Evolutionary conservation across 306 rosid genomes (phyloP), one percentile per base, ranked within the genome.

Genomic region (Elaeagnus macrophylla): DNA sequence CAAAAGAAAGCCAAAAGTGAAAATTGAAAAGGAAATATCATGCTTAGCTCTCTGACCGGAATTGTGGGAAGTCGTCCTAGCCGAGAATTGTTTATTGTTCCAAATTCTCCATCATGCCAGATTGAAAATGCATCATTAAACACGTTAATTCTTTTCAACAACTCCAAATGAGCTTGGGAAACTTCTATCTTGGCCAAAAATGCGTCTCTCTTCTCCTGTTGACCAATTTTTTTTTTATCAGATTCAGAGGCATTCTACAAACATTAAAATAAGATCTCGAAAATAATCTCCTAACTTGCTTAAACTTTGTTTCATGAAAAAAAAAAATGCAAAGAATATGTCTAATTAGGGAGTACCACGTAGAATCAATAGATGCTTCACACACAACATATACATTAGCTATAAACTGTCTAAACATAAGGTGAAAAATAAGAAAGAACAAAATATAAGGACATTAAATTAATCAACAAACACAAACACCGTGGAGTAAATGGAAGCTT

Each of bases 141-240:
- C 45, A 91, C 96, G 57, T 91, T 91, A 52, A 93, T 91, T 75
- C 77, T 79, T 76, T 91, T 91, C 79, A 91, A 66, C 75, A 84
- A 71, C 67, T 91, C 99, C 59, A 91, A 77, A 72, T 91, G 99
- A 56, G 95, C 96, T 73, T 91, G 96, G 66, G 99, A 87, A 65
- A 87, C 99, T 73, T 91, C 99, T 78, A 84, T 84, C 79, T 82
- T 87, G 52, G 99, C 85, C 59, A 82, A 73, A 65, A 87, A 82
- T 60, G 95, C 95, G 67, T 91, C 99, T 75, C 96, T 84, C 74
- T 91, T 95, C 73, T 91, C 99, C 99, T 91, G 93, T 72, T 67
- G 51, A 72, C 66, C 68, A 37, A 15, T 44, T 53, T 56, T 54
- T 60, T 51, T 53, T 56, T 54, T 60, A 51, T 44, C 67, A 46